Percentiles rank a stretch among this genome's conserved stretches.
These are phyloP conservation scores for Austroboletus olivaceoglutinosus DNA, from an alignment of 1,284 basidiomycete species.

Conservation along the genomic window DNA sequence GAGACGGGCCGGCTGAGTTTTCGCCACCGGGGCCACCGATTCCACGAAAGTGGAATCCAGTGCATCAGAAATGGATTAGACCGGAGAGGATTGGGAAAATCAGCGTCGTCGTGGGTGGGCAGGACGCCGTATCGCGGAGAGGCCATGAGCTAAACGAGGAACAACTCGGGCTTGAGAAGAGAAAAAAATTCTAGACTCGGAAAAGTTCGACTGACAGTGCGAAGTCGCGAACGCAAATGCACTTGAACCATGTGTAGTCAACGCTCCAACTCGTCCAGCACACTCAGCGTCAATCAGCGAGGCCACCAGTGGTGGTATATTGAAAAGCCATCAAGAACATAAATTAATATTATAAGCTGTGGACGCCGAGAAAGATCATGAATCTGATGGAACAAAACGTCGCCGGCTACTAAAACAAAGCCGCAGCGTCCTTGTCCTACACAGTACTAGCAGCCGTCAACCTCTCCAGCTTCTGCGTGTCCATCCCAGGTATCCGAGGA, in stretches of 20 bases:
- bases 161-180: background rate
- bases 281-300: background rate
- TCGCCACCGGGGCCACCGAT: background rate
- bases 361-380: too few relatives aligned
- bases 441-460: background rate
- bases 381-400: background rate
- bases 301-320: background rate
- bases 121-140: slow-evolving; percentile 11
- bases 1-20: background rate
- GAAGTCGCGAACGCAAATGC: background rate
- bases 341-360: background rate
- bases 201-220: background rate
- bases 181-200: background rate
- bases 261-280: background rate
- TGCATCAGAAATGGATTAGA: background rate
- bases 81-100: slow-evolving; percentile 1
- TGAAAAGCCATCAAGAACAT: background rate
- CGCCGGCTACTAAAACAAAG: background rate
- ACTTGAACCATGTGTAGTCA: background rate
- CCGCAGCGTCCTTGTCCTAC: background rate
- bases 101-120: slow-evolving; percentile 15
- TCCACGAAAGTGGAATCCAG: background rate
- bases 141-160: slow-evolving; percentile 7
- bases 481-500: background rate
- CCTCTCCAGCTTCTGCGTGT: background rate